Percentiles rank a stretch among this genome's conserved stretches.
These are phyloP conservation scores for Paraphaeosphaeria sporulosa DNA, from an alignment of 2,329 filamentous ascomycete genomes.

Conservation along the genomic window DNA sequence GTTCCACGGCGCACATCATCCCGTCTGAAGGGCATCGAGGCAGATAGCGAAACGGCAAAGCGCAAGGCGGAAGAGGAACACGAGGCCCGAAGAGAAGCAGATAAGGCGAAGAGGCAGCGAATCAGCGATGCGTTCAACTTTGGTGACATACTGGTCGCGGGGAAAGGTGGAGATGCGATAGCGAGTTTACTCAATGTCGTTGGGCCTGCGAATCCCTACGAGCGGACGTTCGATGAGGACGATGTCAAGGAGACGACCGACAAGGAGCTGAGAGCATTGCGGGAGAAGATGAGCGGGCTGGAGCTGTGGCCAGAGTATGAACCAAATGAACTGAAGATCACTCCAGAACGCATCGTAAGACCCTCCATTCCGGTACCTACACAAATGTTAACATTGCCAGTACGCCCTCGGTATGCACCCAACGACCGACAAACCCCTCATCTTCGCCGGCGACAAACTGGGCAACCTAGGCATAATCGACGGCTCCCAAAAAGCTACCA, in stretches of 20 bases:
- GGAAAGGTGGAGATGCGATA: slow-evolving; percentile 75
- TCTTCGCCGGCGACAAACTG: slow-evolving; percentile 94
- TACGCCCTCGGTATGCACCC: slow-evolving; percentile 92
- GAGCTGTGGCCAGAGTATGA: slow-evolving; percentile 84
- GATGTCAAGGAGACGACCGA: slow-evolving; percentile 82
- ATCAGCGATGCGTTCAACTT: slow-evolving; percentile 75
- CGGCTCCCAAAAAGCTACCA: slow-evolving; percentile 72
- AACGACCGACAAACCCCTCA: slow-evolving; percentile 80
- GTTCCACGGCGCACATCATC: slow-evolving; percentile 68
- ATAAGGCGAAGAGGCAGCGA: slow-evolving; percentile 68
- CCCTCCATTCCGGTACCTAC: slow-evolving; percentile 1
- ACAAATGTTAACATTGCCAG: slow-evolving; percentile 23
- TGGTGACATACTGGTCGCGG: slow-evolving; percentile 79
- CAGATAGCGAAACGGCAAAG: slow-evolving; percentile 72
- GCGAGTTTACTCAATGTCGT: slow-evolving; percentile 72
- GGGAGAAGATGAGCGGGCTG: slow-evolving; percentile 79
- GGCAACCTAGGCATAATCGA: slow-evolving; percentile 92
- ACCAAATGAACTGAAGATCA: slow-evolving; percentile 87
- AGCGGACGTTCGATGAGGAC: slow-evolving; percentile 85
- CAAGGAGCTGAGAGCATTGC: slow-evolving; percentile 74
- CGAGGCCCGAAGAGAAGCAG: slow-evolving; percentile 63
- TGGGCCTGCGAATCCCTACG: slow-evolving; percentile 78
- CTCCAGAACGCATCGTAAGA: slow-evolving; percentile 74
- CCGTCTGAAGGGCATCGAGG: slow-evolving; percentile 67
- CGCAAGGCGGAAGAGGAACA: slow-evolving; percentile 73